A percentile compares a stretch with the other conserved stretches of the same genome.
Conservation (phyloP, 768 basidiomycete species). For the Trichaptum fuscoviolaceum region DNA sequence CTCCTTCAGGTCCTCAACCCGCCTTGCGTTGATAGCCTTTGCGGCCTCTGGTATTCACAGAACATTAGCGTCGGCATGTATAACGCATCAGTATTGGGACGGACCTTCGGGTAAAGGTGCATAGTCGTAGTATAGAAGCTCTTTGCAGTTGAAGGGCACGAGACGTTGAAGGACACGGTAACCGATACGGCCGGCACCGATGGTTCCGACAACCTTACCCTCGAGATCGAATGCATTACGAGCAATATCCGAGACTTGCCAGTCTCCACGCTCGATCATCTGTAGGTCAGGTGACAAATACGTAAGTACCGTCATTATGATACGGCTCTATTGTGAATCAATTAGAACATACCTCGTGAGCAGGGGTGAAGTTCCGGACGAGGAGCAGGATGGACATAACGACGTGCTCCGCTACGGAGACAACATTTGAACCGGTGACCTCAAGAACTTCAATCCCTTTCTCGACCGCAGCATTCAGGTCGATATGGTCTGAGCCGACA, state of each 20-base stretch:
- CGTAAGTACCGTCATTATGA: background rate
- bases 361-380: conserved; percentile 85
- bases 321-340: background rate
- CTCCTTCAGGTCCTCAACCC: conserved; percentile 77
- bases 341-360: conserved; percentile 58
- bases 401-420: conserved; percentile 88
- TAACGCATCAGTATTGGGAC: conserved; percentile 10
- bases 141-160: conserved; percentile 81
- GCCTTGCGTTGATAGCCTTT: conserved; percentile 61
- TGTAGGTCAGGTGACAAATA: conserved; percentile 18
- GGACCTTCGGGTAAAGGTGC: conserved; percentile 59
- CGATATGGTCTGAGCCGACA: conserved; percentile 87
- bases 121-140: conserved; percentile 89
- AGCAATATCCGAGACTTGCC: conserved; percentile 81
- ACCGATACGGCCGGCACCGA: conserved; percentile 80
- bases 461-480: conserved; percentile 83
- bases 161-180: conserved; percentile 82
- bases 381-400: conserved; percentile 87
- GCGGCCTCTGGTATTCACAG: conserved; percentile 42
- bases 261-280: conserved; percentile 83
- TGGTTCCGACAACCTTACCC: conserved; percentile 87
- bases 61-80: conserved; percentile 10
- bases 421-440: conserved; percentile 86
- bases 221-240: conserved; percentile 86
- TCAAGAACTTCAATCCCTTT: conserved; percentile 76